Conservation (phyloP, 306 rosid genomes). For the Vigna mungo region DNA sequence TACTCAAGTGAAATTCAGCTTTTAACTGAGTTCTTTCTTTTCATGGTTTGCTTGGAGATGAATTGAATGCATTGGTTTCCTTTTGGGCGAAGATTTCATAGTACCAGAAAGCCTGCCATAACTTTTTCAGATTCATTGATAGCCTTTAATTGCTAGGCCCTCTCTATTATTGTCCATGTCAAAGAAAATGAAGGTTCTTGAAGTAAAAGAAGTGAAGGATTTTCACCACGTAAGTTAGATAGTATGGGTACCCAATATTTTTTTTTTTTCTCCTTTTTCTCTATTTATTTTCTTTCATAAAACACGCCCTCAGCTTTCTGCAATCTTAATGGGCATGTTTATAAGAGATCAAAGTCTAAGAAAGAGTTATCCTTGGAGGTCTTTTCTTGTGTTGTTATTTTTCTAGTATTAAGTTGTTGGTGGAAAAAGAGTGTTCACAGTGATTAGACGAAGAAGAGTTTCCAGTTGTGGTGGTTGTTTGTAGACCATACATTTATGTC, state of each 20-base stretch:
- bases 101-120: constrained; percentile 62
- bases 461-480: constrained; percentile 48
- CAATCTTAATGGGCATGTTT: constrained; percentile 30
- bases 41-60: constrained; percentile 42
- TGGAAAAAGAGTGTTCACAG: constrained; percentile 1
- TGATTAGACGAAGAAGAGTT: constrained; percentile 19
- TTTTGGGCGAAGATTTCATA: constrained; percentile 64
- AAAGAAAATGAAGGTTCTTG: constrained; percentile 36
- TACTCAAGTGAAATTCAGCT: not conserved
- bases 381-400: not conserved
- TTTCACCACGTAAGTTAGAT: constrained; percentile 41
- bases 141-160: constrained; percentile 71
- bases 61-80: constrained; percentile 67
- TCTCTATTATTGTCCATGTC: constrained; percentile 58
- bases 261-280: no score
- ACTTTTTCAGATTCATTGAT: constrained; percentile 78
- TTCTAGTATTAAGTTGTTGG: constrained; percentile 6
- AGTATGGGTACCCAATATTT: not conserved
- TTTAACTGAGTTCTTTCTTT: not conserved
- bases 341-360: constrained; percentile 2
- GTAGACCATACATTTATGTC: constrained; percentile 61
- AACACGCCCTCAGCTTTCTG: not conserved
- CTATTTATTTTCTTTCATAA: not conserved
- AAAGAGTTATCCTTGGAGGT: not conserved
- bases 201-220: not conserved